These are phyloP conservation scores for Erodium texanum DNA, from an alignment of 441 rosid species.

Conservation along the genomic window DNA sequence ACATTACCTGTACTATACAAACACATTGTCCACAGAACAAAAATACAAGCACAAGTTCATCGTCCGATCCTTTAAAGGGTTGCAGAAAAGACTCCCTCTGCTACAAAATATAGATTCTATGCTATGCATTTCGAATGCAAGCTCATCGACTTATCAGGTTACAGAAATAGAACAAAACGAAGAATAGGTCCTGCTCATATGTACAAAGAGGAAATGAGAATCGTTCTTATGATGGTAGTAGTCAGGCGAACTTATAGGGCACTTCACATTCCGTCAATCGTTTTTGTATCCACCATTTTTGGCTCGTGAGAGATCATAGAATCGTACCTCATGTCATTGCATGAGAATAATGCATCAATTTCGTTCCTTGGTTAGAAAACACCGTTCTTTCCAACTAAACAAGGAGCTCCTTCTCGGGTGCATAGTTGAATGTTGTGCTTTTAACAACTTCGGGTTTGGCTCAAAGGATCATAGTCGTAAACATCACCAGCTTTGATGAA, in stretches of 20 bases:
- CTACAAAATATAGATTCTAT: conserved; percentile 25
- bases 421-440: conserved; percentile 23
- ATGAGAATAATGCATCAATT: conserved; percentile 19
- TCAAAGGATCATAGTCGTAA: conserved; percentile 88
- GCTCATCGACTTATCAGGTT: conserved; percentile 11
- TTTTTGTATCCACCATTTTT: too few relatives aligned
- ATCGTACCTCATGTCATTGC: not conserved
- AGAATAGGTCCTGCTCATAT: conserved; percentile 7
- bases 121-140: conserved; percentile 24
- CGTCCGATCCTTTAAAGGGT: conserved; percentile 10
- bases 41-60: conserved; percentile 15
- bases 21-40: conserved; percentile 16
- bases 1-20: conserved; percentile 12
- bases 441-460: conserved; percentile 74
- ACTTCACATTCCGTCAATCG: conserved; percentile 9
- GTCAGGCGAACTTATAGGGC: not conserved
- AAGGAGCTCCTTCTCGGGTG: conserved; percentile 22
- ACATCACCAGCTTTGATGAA: conserved; percentile 96
- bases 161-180: conserved; percentile 9
- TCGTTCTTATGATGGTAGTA: not conserved
- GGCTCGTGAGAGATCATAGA: conserved; percentile 13
- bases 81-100: conserved; percentile 15
- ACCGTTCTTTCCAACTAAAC: conserved; percentile 24
- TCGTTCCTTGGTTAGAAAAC: conserved; percentile 22
- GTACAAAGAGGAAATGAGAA: conserved; percentile 3